These are phyloP conservation scores for Salvia sclarea DNA, from an alignment of 305 asterid species.

Conservation along the genomic window DNA sequence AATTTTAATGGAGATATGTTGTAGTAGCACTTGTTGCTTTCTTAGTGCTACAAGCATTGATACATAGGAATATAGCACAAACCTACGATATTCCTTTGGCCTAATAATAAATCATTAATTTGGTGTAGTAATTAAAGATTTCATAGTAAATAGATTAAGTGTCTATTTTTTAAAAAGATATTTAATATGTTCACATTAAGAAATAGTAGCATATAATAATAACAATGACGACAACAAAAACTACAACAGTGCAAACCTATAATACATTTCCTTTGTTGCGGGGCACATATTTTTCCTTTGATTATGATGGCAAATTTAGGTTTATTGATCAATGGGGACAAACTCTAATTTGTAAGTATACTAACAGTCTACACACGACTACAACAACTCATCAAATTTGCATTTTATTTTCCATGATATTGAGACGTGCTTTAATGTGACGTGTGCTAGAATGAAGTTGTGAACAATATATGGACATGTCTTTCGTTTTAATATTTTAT, in stretches of 20 bases:
- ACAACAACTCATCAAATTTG: slow-evolving; percentile 11
- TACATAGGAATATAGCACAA: slow-evolving; percentile 21
- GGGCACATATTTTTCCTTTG: background rate
- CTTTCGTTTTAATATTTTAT: too few relatives aligned
- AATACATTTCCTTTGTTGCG: slow-evolving; percentile 8
- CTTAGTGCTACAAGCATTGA: slow-evolving; percentile 37
- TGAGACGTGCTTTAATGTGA: background rate
- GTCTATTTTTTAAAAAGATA: too few relatives aligned
- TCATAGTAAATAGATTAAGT: background rate
- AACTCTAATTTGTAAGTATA: background rate
- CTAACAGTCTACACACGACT: slow-evolving; percentile 7
- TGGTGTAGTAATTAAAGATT: background rate
- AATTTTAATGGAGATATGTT: slow-evolving; percentile 31
- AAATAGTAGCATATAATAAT: too few relatives aligned
- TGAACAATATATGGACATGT: background rate
- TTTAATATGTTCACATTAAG: too few relatives aligned
- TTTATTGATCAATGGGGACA: background rate
- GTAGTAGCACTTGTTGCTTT: slow-evolving; percentile 24
- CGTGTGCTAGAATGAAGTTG: background rate
- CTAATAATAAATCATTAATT: background rate
- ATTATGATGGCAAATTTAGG: background rate
- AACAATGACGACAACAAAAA: background rate
- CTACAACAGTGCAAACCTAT: too few relatives aligned
- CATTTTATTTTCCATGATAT: background rate
- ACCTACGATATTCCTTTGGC: background rate